Evolutionary conservation across 2,329 filamentous ascomycete species (phyloP).

Genomic region (Stagonosporopsis rhizophila): DNA sequence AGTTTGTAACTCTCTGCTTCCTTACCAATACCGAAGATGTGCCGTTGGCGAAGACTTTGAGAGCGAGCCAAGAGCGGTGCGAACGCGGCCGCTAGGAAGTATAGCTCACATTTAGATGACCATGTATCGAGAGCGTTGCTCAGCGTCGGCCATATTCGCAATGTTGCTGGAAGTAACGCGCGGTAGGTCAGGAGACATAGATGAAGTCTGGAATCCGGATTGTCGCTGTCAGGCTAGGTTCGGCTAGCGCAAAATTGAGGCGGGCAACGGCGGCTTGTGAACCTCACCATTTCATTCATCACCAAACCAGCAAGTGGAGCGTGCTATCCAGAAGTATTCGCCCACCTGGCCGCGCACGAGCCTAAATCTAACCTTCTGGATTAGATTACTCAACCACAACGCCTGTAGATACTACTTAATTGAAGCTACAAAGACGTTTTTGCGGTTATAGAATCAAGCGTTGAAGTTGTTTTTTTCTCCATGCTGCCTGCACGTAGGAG

Average conservation of each 20-base stretch:
- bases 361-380: too few species aligned
- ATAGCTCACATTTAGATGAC: neutral
- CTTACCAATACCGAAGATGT: neutral
- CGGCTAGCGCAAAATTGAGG: neutral
- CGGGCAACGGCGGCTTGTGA: neutral
- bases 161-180: neutral
- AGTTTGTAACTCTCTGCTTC: neutral
- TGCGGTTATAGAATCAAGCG: too few species aligned
- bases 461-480: too few species aligned
- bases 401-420: too few species aligned
- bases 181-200: neutral
- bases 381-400: too few species aligned
- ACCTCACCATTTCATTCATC: neutral
- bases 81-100: constrained; percentile 1
- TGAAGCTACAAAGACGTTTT: too few species aligned
- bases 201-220: neutral
- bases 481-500: too few species aligned
- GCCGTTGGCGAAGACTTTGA: constrained; percentile 6
- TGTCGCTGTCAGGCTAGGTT: neutral
- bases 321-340: neutral
- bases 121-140: neutral
- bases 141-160: neutral
- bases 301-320: neutral
- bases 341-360: too few species aligned
- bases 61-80: neutral